phyloP scores from a whole-genome alignment of 805 yeast species.

The Limtongia smithiae region DNA sequence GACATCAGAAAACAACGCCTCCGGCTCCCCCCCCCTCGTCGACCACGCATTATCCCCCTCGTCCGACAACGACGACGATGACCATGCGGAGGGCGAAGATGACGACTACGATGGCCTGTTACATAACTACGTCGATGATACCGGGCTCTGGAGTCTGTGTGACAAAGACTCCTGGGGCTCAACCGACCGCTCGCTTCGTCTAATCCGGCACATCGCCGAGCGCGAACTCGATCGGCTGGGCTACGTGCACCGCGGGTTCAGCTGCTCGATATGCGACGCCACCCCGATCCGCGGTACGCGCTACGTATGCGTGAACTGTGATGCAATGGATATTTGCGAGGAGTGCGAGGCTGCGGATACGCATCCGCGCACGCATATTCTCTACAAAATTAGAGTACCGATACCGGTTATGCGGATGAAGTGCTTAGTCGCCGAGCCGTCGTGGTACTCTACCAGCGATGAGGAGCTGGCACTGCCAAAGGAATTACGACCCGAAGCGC shows the following conservation, averaged over 20 bases:
- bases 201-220: constrained; percentile 31
- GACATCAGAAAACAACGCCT: no score
- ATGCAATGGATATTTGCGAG: constrained; percentile 53
- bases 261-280: constrained; percentile 34
- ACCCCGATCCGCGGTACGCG: constrained; percentile 47
- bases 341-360: constrained; percentile 37
- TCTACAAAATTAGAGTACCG: constrained; percentile 33
- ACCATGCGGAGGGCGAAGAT: not conserved
- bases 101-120: not conserved
- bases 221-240: constrained; percentile 29
- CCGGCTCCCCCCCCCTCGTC: not conserved
- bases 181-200: constrained; percentile 11
- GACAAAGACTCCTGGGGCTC: not conserved
- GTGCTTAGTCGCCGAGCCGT: constrained; percentile 27
- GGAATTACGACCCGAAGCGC: not conserved
- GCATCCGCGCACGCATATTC: constrained; percentile 32
- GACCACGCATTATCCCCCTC: not conserved
- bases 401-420: constrained; percentile 34
- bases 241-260: constrained; percentile 35
- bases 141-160: not conserved
- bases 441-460: constrained; percentile 28
- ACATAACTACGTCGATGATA: constrained; percentile 11
- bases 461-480: no score
- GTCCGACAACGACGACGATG: not conserved
- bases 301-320: constrained; percentile 51